These are phyloP conservation scores for Xylariaceae sp. DNA, from an alignment of 2,329 filamentous ascomycete species.

Conservation along the genomic window DNA sequence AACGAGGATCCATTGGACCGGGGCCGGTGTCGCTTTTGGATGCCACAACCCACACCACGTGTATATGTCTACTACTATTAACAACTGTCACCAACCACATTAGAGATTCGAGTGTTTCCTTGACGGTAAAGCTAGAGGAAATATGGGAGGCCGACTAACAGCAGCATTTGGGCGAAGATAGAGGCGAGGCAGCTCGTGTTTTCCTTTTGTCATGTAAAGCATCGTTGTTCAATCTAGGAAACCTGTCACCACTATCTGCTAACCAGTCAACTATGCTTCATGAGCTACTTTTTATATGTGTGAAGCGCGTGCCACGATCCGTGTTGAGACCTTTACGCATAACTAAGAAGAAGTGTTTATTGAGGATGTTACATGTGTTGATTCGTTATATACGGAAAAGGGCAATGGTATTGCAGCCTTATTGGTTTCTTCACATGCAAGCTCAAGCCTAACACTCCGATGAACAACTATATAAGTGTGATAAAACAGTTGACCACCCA, in stretches of 20 bases:
- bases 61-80: conserved; percentile 35
- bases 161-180: conserved; percentile 22
- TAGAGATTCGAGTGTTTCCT: conserved; percentile 21
- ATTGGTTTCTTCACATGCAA: too few relatives aligned
- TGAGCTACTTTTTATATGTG: neutral
- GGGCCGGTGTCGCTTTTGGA: conserved; percentile 18
- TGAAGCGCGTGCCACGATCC: too few relatives aligned
- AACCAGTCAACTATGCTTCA: neutral
- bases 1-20: conserved; percentile 13
- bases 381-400: too few relatives aligned
- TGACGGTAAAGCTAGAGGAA: conserved; percentile 3
- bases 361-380: too few relatives aligned
- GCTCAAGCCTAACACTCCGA: too few relatives aligned
- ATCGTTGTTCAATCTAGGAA: conserved; percentile 22
- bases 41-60: conserved; percentile 21
- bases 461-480: too few relatives aligned
- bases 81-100: conserved; percentile 17
- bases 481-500: too few relatives aligned
- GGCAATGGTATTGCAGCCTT: too few relatives aligned
- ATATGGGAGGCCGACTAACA: conserved; percentile 1
- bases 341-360: too few relatives aligned
- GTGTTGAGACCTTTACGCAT: too few relatives aligned
- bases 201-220: conserved; percentile 32
- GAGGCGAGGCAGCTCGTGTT: conserved; percentile 20
- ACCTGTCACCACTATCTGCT: neutral